Base-by-base conservation (phyloP, 2,329 filamentous ascomycete genomes). In the Paradendryphiella salina region DNA sequence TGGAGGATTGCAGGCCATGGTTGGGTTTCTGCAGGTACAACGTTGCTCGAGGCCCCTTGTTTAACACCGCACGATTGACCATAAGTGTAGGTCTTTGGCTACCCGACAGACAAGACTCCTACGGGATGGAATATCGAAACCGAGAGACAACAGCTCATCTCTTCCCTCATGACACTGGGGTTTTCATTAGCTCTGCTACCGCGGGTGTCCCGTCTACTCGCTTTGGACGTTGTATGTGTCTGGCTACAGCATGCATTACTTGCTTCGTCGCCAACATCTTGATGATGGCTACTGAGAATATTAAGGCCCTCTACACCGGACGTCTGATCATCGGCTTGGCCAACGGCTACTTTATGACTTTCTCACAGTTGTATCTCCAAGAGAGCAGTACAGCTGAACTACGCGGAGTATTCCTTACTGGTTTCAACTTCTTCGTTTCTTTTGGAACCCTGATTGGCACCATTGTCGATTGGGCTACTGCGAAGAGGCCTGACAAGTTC, bases 281-380 rank as follows among this genome's bases (percentile, higher is more conserved):
- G 59, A 84, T 84, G 81, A 83, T 84, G 80, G 74, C 77, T 3
- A 82, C 80, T 0, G 76, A 73, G 5, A 65, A 72, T 47, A 82
- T 85, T 31, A 79, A 74, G 13, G 79, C 76, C 1, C 76, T 85
- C 4, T 84, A 85, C 49, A 75, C 76, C 18, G 82, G 80, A 8
- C 77, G 82, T 31, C 67, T 84, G 5, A 63, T 84, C 13, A 80
- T 83, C 47, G 82, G 82, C 2, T 51, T 84, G 4, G 79, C 80
- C 5, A 83, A 83, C 59, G 81, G 81, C 3, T 77, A 82, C 59
- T 79, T 82, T 63, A 69, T 83, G 80, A 82, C 80, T 1, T 83
- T 79, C 52, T 75, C 76, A 1, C 78, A 80, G 49, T 64, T 80
- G 0, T 80, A 79, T 54, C 72, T 82, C 11, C 79, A 81, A 57